Evolutionary conservation across 2,329 filamentous ascomycete genomes (phyloP), one percentile per base, ranked within the genome.

Genomic region (Immersiporthe knoxdaviesiana): DNA sequence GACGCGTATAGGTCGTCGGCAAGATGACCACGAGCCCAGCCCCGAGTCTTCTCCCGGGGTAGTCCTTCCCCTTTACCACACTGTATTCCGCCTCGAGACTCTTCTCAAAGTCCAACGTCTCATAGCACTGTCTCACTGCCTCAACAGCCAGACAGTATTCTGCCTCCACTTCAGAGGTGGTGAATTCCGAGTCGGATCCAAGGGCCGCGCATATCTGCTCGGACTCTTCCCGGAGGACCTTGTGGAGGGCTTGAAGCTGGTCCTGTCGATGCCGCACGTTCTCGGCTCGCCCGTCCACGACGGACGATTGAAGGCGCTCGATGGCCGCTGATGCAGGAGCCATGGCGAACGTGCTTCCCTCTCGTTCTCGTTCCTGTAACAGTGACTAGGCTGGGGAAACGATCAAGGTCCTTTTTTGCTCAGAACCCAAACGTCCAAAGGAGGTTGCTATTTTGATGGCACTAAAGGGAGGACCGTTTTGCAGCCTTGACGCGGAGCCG

Each of bases 161-260:
- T 18, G 72, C 66, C 65, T 75, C 72, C n/a, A 78, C 76, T 68
- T 84, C 82, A 30, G 76, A 72, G 1, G 72, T 50, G 7, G 75
- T 73, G 47, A 74, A 68, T 1, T 73, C 72, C 0, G 77, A 75
- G 60, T 82, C 80, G 1, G 72, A 63, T 11, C 70, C 67, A 39
- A 81, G 75, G 0, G 78, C 78, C 58, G 74, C 72, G 60, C 75
- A 75, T 60, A 82, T 75, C 3, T 73, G 66, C 1, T 72, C 72
- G 27, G 76, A 72, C 44, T 76, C 70, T 21, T 74, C 70, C 6
- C 76, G 67, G 10, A 84, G 73, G 1, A 72, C 63, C 2, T 74
- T 63, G 67, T 82, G 81, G 1, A 83, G 74, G 11, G 72, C 72
- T 56, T 77, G 75, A 30, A 83, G 78, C 70, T 82, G 80, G 5